phyloP scores from a whole-genome alignment of 768 basidiomycete species.

The Pisolithus marmoratus region DNA sequence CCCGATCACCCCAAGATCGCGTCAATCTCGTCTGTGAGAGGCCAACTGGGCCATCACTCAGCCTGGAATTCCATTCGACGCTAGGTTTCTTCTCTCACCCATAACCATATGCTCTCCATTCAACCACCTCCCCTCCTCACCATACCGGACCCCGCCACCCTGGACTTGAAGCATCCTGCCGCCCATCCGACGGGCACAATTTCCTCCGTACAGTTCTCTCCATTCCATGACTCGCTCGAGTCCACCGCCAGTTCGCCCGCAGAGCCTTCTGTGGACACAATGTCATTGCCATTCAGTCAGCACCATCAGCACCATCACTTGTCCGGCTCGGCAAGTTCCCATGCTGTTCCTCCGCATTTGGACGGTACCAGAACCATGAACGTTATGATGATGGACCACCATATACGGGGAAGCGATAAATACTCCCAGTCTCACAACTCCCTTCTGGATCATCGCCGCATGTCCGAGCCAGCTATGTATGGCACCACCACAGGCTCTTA shows the following conservation, averaged over 20 bases:
- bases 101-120: conserved; percentile 2
- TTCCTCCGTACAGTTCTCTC: conserved; percentile 14
- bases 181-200: too few relatives aligned
- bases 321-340: conserved; percentile 36
- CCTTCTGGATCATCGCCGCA: conserved; percentile 55
- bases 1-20: conserved; percentile 21
- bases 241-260: conserved; percentile 37
- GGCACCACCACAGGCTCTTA: conserved; percentile 36
- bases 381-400: conserved; percentile 32
- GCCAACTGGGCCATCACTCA: too few relatives aligned
- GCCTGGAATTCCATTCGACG: conserved; percentile 7
- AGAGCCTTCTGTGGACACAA: conserved; percentile 30
- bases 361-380: conserved; percentile 35
- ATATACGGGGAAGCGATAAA: conserved; percentile 35
- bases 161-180: too few relatives aligned
- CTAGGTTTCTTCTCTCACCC: conserved; percentile 22
- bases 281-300: conserved; percentile 37
- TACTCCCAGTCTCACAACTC: conserved; percentile 30
- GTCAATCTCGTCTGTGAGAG: conserved; percentile 10
- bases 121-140: conserved; percentile 23
- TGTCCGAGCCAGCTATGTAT: conserved; percentile 60
- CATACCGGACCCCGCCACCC: conserved; percentile 9
- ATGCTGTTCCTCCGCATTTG: conserved; percentile 29
- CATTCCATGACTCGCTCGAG: conserved; percentile 7
- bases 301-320: conserved; percentile 43